These are phyloP conservation scores for Chloris gayana DNA, from an alignment of 176 grass and related monocot genomes.

Conservation along the genomic window DNA sequence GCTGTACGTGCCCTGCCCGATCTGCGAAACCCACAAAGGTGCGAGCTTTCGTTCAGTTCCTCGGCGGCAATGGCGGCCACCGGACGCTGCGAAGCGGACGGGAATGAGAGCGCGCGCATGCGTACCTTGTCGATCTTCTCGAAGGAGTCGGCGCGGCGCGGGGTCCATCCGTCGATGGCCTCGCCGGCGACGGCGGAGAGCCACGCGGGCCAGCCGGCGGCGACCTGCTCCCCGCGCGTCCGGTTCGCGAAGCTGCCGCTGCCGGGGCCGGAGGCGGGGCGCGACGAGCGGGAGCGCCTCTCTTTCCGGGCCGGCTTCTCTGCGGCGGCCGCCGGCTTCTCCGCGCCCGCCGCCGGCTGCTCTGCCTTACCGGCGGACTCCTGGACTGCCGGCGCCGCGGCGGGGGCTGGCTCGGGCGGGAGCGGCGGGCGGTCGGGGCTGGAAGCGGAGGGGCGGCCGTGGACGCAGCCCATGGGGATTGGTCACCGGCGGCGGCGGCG, in stretches of 20 bases:
- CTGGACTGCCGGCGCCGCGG: constrained; percentile 21
- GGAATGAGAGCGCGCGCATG: not conserved
- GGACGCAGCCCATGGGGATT: constrained; percentile 72
- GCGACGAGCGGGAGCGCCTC: constrained; percentile 43
- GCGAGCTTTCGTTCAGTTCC: constrained; percentile 35
- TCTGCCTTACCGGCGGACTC: constrained; percentile 9
- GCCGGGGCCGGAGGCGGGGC: constrained; percentile 18
- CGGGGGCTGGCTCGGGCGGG: constrained; percentile 32
- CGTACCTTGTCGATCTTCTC: constrained; percentile 93
- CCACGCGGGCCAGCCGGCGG: constrained; percentile 81
- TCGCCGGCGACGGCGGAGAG: constrained; percentile 76
- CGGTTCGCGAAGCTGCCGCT: constrained; percentile 68
- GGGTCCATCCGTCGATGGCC: constrained; percentile 71
- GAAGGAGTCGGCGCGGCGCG: constrained; percentile 75
- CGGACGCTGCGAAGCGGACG: constrained; percentile 6
- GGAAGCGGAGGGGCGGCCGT: constrained; percentile 55
- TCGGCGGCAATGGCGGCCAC: constrained; percentile 28
- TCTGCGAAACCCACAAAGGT: constrained; percentile 44
- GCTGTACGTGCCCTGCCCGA: constrained; percentile 87
- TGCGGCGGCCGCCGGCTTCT: not conserved
- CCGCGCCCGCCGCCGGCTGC: constrained; percentile 8
- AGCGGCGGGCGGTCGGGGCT: constrained; percentile 43
- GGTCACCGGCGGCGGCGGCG: constrained; percentile 55
- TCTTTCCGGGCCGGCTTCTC: constrained; percentile 44
- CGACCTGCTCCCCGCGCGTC: constrained; percentile 70